phyloP scores from a whole-genome alignment of 129 eudicot genomes.

The Mikania micrantha region DNA sequence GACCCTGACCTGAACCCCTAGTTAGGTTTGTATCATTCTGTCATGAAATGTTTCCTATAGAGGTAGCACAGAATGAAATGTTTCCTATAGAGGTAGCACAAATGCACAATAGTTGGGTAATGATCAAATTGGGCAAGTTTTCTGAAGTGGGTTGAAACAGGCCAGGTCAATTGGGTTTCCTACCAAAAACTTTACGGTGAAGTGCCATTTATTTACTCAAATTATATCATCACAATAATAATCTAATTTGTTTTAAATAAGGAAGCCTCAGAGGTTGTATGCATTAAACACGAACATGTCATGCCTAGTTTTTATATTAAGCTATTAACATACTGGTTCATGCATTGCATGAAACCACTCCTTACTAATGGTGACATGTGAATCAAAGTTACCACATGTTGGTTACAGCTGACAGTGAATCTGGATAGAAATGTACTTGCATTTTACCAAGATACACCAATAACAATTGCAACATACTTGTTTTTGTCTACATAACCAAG shows the following conservation, averaged over 20 bases:
- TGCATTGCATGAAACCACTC: background rate
- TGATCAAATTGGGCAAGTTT: background rate
- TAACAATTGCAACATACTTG: too few species aligned
- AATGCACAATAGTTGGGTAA: background rate
- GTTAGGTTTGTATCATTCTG: too few species aligned
- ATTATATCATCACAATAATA: background rate
- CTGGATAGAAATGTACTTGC: background rate
- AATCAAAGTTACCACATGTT: background rate
- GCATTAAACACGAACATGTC: background rate
- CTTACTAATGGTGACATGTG: background rate
- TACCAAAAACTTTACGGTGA: background rate
- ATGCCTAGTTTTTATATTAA: background rate
- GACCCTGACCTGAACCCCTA: too few species aligned
- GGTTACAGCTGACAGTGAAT: background rate
- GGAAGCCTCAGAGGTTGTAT: background rate
- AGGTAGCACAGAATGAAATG: too few species aligned
- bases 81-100: too few species aligned
- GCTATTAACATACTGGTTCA: background rate
- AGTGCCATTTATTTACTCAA: background rate
- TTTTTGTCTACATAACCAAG: too few species aligned
- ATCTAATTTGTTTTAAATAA: background rate
- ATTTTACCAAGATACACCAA: background rate
- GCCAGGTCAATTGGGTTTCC: background rate
- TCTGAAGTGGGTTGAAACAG: background rate
- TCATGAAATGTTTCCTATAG: too few species aligned